phyloP scores from a whole-genome alignment of 1,284 basidiomycete species.

The Phellopilus nigrolimitatus region DNA sequence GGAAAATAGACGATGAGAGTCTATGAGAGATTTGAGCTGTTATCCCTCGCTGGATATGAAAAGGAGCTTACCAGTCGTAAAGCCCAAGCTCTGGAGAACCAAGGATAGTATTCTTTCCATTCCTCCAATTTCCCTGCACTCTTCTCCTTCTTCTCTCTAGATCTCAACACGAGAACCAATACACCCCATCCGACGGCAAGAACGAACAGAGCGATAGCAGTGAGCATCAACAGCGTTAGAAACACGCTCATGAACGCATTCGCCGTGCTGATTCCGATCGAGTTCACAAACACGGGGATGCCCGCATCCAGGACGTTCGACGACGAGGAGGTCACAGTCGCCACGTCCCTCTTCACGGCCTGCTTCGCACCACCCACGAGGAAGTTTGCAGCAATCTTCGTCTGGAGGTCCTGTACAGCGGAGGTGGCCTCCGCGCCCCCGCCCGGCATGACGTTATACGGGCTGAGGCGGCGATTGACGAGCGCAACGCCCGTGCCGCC shows the following conservation, averaged over 20 bases:
- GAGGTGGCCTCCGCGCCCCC: neutral
- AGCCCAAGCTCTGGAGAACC: conserved; percentile 53
- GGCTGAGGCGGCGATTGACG: conserved; percentile 75
- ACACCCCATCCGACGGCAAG: conserved; percentile 50
- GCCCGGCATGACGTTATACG: conserved; percentile 51
- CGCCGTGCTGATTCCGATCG: conserved; percentile 66
- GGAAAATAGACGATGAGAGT: conserved; percentile 63
- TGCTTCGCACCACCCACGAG: conserved; percentile 10
- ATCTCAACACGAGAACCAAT: conserved; percentile 31
- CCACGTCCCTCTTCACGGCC: conserved; percentile 36
- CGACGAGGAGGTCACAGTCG: conserved; percentile 61
- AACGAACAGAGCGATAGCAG: conserved; percentile 48
- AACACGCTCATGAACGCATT: conserved; percentile 86
- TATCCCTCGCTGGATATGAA: conserved; percentile 10
- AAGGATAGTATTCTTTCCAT: conserved; percentile 36
- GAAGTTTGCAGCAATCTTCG: conserved; percentile 13
- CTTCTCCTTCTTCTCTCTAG: conserved; percentile 24
- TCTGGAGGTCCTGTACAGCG: conserved; percentile 2
- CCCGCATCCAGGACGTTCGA: conserved; percentile 71
- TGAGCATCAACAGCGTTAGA: conserved; percentile 59
- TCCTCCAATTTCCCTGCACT: conserved; percentile 28
- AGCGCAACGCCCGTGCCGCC: conserved; percentile 59
- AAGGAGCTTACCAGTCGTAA: conserved; percentile 50
- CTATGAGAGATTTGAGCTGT: conserved; percentile 31
- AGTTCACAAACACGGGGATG: conserved; percentile 76